These are phyloP conservation scores for Singerocomus inundabilis DNA, from an alignment of 1,284 basidiomycete species.

Conservation along the genomic window DNA sequence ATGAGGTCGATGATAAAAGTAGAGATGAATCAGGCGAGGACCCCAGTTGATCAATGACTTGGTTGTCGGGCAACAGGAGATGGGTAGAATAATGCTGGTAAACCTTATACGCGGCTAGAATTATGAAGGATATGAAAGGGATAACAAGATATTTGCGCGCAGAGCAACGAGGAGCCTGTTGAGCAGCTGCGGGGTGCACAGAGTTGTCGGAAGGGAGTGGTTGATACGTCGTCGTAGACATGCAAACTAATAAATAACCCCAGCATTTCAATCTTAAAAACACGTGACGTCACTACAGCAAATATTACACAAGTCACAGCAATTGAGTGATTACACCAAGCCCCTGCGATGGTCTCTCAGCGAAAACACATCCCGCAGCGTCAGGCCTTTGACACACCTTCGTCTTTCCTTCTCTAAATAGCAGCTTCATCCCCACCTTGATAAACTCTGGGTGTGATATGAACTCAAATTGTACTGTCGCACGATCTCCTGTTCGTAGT, in stretches of 20 bases:
- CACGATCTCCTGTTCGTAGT: constrained; percentile 86
- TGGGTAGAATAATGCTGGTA: constrained; percentile 13
- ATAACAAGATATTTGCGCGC: constrained; percentile 22
- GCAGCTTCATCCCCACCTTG: constrained; percentile 87
- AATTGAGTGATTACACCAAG: constrained; percentile 44
- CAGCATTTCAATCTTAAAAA: constrained; percentile 22
- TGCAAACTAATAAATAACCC: constrained; percentile 11
- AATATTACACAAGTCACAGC: constrained; percentile 27
- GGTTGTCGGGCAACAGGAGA: constrained; percentile 11
- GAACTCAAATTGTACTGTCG: constrained; percentile 89
- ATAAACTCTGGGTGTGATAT: constrained; percentile 88
- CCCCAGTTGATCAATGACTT: constrained; percentile 16
- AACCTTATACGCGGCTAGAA: constrained; percentile 18
- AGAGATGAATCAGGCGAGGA: constrained; percentile 6
- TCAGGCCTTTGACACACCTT: constrained; percentile 52
- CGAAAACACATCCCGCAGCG: background rate
- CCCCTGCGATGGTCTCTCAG: constrained; percentile 30
- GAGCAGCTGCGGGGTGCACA: constrained; percentile 3
- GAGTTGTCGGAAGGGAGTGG: constrained; percentile 23
- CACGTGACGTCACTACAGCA: constrained; percentile 22
- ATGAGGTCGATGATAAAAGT: constrained; percentile 9
- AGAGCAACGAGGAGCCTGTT: constrained; percentile 15
- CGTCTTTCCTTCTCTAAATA: constrained; percentile 92
- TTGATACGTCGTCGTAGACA: constrained; percentile 25
- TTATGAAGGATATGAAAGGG: constrained; percentile 17